phyloP scores from a whole-genome alignment of 2,329 filamentous ascomycete genomes.

The Teratosphaeria destructans region DNA sequence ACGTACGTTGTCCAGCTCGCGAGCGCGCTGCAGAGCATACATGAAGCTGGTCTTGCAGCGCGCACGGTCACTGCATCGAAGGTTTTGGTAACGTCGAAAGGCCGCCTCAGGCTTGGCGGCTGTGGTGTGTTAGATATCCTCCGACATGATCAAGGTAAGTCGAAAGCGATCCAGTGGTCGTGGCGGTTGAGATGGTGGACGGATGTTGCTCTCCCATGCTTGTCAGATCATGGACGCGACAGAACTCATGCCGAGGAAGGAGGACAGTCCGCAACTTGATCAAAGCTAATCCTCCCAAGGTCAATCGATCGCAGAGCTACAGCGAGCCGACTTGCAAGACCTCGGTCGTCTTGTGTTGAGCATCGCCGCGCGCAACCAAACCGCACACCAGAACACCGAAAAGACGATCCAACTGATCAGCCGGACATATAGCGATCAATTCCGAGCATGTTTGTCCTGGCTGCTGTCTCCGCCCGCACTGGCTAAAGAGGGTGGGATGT shows the following conservation, averaged over 20 bases:
- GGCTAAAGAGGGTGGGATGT: background rate
- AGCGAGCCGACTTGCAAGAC: conserved; percentile 76
- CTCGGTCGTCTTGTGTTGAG: conserved; percentile 79
- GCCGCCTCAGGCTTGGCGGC: conserved; percentile 75
- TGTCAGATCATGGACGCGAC: too few relatives aligned
- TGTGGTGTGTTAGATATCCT: conserved; percentile 86
- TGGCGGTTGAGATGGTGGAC: too few relatives aligned
- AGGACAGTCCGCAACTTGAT: too few relatives aligned
- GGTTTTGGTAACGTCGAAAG: conserved; percentile 81
- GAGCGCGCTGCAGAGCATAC: conserved; percentile 77
- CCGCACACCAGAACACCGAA: conserved; percentile 46
- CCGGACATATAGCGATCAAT: conserved; percentile 63
- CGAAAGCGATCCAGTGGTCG: background rate
- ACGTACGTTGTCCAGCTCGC: conserved; percentile 85
- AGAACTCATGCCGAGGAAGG: too few relatives aligned
- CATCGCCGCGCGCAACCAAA: conserved; percentile 52
- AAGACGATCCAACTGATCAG: conserved; percentile 66
- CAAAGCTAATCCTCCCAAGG: conserved; percentile 23
- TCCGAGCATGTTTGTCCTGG: conserved; percentile 74
- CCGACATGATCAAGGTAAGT: conserved; percentile 54
- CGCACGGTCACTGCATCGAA: conserved; percentile 80
- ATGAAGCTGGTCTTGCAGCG: conserved; percentile 69
- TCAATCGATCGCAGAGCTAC: conserved; percentile 60
- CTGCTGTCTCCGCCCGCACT: conserved; percentile 54
- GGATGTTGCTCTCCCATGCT: too few relatives aligned